Evolutionary conservation across 768 basidiomycete genomes (phyloP), one percentile per base, ranked within the genome.

Genomic region (Grammothele lineata): DNA sequence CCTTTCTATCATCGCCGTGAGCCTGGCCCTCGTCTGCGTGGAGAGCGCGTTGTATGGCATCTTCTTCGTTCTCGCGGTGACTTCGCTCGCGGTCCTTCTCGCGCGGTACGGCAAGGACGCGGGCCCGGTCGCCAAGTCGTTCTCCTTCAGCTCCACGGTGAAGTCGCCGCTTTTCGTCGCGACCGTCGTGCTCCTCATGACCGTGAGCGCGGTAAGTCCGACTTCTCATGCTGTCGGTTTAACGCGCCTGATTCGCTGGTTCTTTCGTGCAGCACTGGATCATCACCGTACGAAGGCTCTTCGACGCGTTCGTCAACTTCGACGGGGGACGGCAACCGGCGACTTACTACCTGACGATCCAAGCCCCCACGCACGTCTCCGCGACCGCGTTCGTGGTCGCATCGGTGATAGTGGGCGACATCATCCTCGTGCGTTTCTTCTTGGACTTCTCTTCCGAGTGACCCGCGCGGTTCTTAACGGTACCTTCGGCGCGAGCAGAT

Each of bases 401-500:
- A 1, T 45, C 48, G 3, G 48, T 50, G 22, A 45, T 45, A 7
- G 38, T 50, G 1, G 48, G 48, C 18, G 48, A 50, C n/a, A 44
- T 50, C 37, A 40, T 50, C 23, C 23, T 50, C 25, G 48, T 50
- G 8, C 7, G 40, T 30, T 5, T n/a, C 2, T 7, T 30, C 27
- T 25, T n/a, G n/a, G n/a, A n/a, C n/a, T n/a, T 24, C n/a, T 30
- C 25, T 7, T 41, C 21, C 11, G 19, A 12, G n/a, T n/a, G n/a
- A n/a, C n/a, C n/a, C n/a, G n/a, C n/a, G n/a, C n/a, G n/a, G n/a
- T n/a, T n/a, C n/a, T n/a, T n/a, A n/a, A n/a, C n/a, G n/a, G n/a
- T n/a, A n/a, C n/a, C n/a, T n/a, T n/a, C n/a, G n/a, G n/a, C n/a
- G n/a, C n/a, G n/a, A n/a, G 2, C 19, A 43, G 48, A 43, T 40